Base-by-base conservation (phyloP, 2,329 filamentous ascomycete genomes). In the Botrytis hyacinthi region DNA sequence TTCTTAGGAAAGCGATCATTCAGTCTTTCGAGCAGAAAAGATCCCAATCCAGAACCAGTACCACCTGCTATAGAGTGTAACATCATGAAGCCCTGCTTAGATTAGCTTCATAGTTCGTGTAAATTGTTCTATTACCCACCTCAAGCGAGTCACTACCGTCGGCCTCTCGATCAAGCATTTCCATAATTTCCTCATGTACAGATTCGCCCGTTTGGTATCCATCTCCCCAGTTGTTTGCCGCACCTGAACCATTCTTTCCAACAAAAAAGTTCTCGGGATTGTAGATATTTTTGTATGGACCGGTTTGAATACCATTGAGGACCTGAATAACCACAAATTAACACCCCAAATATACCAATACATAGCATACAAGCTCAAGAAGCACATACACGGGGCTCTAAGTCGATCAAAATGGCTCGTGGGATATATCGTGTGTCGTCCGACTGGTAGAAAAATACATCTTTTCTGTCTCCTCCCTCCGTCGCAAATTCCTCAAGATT, bases 251-350 rank as follows among this genome's bases (percentile, higher is more conserved):
- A 84, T 95, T 92, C 82, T 97, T 97, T 79, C 95, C 94, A 71
- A 98, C 90, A 82, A 97, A 99, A 84, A 98, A 98, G 86, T 99
- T 99, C 84, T 99, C 96, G 0, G 96, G 96, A 82, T 99, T 99
- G 88, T 99, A 99, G 74, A 99, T 99, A 82, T 99, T 98, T 83
- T 92, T 94, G 86, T 99, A 99, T 0, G 95, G 91, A 1, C 96
- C 94, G 16, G 91, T 92, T 84, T 98, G 95, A 78, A 99, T 99
- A 75, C 90, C 86, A 81, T 98, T 93, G 81, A 99, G 92, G 76
- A 98, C 92, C 91, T 88, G 76, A 29, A 76, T 9, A 57, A 48
- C 46, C 57, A 62, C 59, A 48, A n/a, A 73, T 75, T 67, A 76
- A 65, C 26, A 68, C 20, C 5, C 46, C 35, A n/a, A 29, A 32